Evolutionary conservation across 2,329 filamentous ascomycete species (phyloP), one percentile per base, ranked within the genome.

Genomic region (Penicillium sp.): DNA sequence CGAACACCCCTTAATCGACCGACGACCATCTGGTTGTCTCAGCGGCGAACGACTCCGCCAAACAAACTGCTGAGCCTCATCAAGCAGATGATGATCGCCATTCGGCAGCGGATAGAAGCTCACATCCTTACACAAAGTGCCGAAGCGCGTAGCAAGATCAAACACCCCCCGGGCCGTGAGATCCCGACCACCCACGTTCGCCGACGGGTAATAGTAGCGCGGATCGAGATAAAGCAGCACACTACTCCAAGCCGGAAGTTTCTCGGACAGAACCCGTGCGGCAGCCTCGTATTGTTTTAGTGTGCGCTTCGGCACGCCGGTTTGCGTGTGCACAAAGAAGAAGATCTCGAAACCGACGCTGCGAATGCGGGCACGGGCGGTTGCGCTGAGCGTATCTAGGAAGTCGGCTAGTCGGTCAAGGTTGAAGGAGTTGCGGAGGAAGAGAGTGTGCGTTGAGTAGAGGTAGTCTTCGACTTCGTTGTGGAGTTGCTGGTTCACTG

Each of bases 291-390:
- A 74, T 57, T 72, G 62, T 29, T 59, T 67, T 31, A 72, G 55
- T 0, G 67, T 65, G 8, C 71, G 69, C 53, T 74, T 74, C 21
- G 71, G 69, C 19, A 71, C 69, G 9, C 67, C 70, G 2, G 62
- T 63, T 57, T 73, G 67, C n/a, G 60, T 63, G 50, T 74, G 71
- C 23, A 74, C 71, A 53, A 74, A 74, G 61, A 74, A 69, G 57
- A 65, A 71, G 15, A 74, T 48, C 61, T 74, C 72, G 47, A 74
- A 74, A 15, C 72, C 72, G 31, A 74, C 68, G 48, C 67, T 72
- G 53, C 69, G 71, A 50, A 73, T 71, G 25, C 66, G 66, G 2
- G 44, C 50, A 21, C 69, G 67, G 2, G 72, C 71, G 4, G 69
- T 72, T 3, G 60, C 46, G 49, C 71, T 73, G 2, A 74, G 61